Base-by-base conservation (phyloP, 148 eudicot species). In the Vaccinium vitisidaea region DNA sequence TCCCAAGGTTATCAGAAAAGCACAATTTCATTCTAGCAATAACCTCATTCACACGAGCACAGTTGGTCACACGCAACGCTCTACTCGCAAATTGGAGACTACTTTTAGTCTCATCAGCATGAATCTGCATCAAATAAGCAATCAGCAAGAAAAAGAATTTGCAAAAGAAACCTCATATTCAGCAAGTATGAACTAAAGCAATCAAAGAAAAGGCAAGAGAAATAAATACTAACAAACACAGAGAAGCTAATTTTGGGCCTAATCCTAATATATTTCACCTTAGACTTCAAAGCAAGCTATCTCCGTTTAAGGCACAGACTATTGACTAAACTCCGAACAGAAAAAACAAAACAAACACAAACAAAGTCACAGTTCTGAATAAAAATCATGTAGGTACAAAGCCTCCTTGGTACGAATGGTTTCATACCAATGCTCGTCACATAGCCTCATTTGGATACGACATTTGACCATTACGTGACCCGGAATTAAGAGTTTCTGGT, bases 31-130 rank as follows among this genome's bases (percentile, higher is more conserved):
- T 63, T 81, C 8, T 46, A 75, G 15, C 52, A 6, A 83, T 76
- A 55, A 97, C 99, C 99, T 97, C 99, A 84, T 97, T 97, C 76
- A 97, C 98, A 82, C 86, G 94, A 83, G 94, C 99, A 87, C 98
- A 94, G 80, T 97, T 97, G 59, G 99, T 97, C 85, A 97, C 98
- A 79, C 93, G 95, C 84, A 97, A 90, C 84, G 99, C 99, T 90
- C 99, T 90, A 90, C 98, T 97, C 83, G 99, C 98, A 87, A 97
- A 97, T 82, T 97, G 99, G 77, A 97, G 98, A 81, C 98, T 97
- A 80, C 99, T 95, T 91, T 94, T 97, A 70, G 99, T 97, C 92
- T 97, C 99, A 83, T 97, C 99, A 74, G 98, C 98, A 88, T 97
- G 99, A 85, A 93, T 87, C 99, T 97, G 92, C 85, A 88, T 77